Conservation (phyloP, 2,329 filamentous ascomycete genomes). For the Sordariomycetes sp. region DNA sequence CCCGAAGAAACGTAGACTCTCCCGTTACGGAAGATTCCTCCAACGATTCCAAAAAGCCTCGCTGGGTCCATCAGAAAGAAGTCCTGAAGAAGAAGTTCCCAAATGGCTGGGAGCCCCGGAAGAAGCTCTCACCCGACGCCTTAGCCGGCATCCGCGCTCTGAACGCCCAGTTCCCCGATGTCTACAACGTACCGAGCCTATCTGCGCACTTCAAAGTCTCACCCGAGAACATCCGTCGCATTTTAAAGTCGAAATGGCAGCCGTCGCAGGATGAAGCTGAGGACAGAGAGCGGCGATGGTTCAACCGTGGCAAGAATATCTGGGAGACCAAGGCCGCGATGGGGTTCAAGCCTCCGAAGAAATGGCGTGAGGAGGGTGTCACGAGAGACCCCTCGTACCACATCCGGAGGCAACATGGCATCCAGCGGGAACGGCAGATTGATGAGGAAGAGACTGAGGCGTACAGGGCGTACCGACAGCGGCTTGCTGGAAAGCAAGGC, state of each 20-base stretch:
- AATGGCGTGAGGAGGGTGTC: constrained; percentile 49
- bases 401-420: constrained; percentile 17
- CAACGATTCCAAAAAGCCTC: background rate
- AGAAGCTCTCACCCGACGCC: constrained; percentile 84
- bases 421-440: constrained; percentile 15
- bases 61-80: constrained; percentile 69
- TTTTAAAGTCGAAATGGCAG: constrained; percentile 71
- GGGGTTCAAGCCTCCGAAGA: constrained; percentile 51
- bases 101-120: constrained; percentile 72
- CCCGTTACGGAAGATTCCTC: background rate
- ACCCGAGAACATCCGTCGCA: constrained; percentile 76
- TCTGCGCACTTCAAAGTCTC: constrained; percentile 78
- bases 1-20: too few relatives aligned
- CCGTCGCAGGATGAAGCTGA: constrained; percentile 50
- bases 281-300: constrained; percentile 51
- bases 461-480: constrained; percentile 11
- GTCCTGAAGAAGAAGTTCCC: constrained; percentile 71
- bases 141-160: constrained; percentile 82
- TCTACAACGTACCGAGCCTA: constrained; percentile 66
- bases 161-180: constrained; percentile 65
- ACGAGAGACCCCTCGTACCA: constrained; percentile 33
- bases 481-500: too few relatives aligned
- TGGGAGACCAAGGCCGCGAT: constrained; percentile 52
- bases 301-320: constrained; percentile 47
- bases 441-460: constrained; percentile 17